phyloP scores from a whole-genome alignment of 2,329 filamentous ascomycete species.

The Scedosporium apiospermum region DNA sequence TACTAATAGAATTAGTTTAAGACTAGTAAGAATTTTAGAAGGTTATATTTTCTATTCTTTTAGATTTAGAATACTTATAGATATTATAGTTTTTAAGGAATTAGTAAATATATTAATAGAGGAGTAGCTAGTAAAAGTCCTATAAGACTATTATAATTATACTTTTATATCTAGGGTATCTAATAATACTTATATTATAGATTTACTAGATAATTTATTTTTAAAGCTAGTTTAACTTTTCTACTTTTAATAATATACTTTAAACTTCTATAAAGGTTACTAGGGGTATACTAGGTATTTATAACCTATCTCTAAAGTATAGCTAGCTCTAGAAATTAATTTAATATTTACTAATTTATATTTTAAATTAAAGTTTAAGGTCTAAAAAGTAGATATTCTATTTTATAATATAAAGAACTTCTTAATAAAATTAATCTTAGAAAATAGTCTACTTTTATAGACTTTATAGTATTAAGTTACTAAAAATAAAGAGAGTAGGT shows the following conservation, averaged over 20 bases:
- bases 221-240: not conserved
- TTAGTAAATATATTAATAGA: not conserved
- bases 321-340: not conserved
- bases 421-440: not conserved
- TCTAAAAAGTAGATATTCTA: not conserved
- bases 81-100: not conserved
- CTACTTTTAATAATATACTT: too few species aligned
- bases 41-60: not conserved
- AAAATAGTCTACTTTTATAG: not conserved
- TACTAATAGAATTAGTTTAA: not conserved
- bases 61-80: conserved; percentile 12
- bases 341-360: not conserved
- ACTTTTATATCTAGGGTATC: too few species aligned
- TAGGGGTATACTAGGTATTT: not conserved
- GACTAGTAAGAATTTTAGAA: not conserved
- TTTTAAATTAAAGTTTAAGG: not conserved
- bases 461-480: not conserved
- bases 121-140: too few species aligned
- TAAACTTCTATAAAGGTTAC: too few species aligned
- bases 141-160: too few species aligned
- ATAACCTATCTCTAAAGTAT: not conserved
- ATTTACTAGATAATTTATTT: not conserved
- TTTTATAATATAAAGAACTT: not conserved
- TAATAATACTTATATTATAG: too few species aligned
- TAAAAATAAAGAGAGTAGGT: not conserved